Evolutionary conservation across 345 rosid genomes (phyloP).

Genomic region (Passiflora organensis): DNA sequence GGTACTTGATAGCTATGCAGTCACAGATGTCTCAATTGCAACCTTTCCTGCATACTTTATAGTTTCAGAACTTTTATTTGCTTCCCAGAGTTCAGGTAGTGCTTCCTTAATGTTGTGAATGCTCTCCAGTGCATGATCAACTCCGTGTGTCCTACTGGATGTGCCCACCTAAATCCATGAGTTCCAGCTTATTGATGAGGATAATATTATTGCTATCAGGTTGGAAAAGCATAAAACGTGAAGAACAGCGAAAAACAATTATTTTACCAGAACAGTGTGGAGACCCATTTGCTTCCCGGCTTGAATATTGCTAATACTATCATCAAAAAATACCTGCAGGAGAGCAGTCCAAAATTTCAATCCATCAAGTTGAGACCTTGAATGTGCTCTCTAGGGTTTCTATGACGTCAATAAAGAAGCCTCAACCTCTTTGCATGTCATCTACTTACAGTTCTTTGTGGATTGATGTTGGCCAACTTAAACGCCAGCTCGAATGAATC

Average conservation of each 20-base stretch:
- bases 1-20: conserved; percentile 28
- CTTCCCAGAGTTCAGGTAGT: conserved; percentile 18
- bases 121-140: conserved; percentile 17
- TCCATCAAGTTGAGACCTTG: too few species aligned
- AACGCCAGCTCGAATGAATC: conserved; percentile 16
- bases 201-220: too few species aligned
- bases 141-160: conserved; percentile 4
- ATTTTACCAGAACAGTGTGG: conserved; percentile 19
- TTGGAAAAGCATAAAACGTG: background rate
- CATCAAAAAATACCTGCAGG: conserved; percentile 71
- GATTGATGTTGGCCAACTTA: conserved; percentile 15
- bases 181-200: background rate
- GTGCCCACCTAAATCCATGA: conserved; percentile 13
- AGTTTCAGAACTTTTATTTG: conserved; percentile 36
- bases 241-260: background rate
- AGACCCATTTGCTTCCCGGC: conserved; percentile 22
- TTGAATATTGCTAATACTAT: conserved; percentile 21
- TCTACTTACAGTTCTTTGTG: conserved; percentile 18
- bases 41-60: conserved; percentile 36
- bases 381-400: too few species aligned
- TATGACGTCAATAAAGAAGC: background rate
- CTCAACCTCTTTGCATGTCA: background rate
- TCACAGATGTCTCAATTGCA: conserved; percentile 62
- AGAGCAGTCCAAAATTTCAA: background rate
- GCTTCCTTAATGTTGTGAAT: conserved; percentile 24